Base-by-base conservation (phyloP, 2,329 filamentous ascomycete genomes). In the Eutypa lata region DNA sequence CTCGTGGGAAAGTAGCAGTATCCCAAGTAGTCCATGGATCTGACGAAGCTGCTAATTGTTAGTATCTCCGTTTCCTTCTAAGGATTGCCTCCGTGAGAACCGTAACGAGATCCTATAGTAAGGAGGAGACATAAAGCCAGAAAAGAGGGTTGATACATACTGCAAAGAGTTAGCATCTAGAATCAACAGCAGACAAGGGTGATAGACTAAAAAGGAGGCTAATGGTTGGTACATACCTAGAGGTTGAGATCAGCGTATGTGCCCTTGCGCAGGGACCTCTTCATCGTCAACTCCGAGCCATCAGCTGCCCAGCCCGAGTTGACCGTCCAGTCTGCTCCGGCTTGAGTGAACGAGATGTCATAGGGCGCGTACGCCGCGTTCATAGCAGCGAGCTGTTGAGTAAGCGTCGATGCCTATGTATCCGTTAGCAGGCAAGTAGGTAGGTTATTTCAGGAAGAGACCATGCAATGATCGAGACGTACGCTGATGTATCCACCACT, bases 1-100 rank as follows among this genome's bases (percentile, higher is more conserved):
- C 62, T 54, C 49, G 67, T 68, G 21, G 76, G 76, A 68, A 75
- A 76, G 68, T 75, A 76, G 69, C 73, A 77, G 67, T 76, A 75
- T 13, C 76, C 74, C 8, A 78, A 67, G 48, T 63, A 67, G 44
- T 58, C 62, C 18, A 76, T 63, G 45, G 62, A 55, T 19, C 62
- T 61, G 49, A 73, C 65, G 65, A 76, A 75, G 71, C 42, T 45
- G n/a, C n/a, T 13, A n/a, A 13, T 11, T 26, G 42, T 45, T n/a
- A 45, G 16, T n/a, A 43, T 19, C 21, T 26, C n/a, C n/a, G 35
- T n/a, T n/a, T n/a, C n/a, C n/a, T n/a, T n/a, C n/a, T n/a, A n/a
- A n/a, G n/a, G n/a, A n/a, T n/a, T n/a, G n/a, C n/a, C n/a, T n/a
- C n/a, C n/a, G n/a, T n/a, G n/a, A n/a, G n/a, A n/a, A n/a, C n/a